These are phyloP conservation scores for Sordariomycetes sp. DNA, from an alignment of 2,329 filamentous ascomycete genomes.

Conservation along the genomic window DNA sequence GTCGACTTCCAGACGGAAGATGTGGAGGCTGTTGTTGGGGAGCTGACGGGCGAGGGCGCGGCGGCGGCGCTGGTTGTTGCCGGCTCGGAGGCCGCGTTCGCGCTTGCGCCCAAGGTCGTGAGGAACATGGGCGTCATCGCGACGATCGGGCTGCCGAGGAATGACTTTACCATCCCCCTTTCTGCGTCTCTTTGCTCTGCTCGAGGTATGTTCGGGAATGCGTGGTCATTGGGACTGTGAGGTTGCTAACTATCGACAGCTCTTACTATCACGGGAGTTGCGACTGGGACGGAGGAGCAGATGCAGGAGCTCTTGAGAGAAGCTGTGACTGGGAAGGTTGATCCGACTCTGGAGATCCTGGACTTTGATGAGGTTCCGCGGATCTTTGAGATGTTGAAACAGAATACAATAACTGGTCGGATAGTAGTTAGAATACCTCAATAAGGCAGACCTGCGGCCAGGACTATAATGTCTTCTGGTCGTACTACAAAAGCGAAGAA, in stretches of 20 bases:
- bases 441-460: not conserved
- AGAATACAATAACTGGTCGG: not conserved
- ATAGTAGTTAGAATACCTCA: conserved; percentile 1
- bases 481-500: too few species aligned
- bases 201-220: not conserved
- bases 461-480: too few species aligned
- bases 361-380: conserved; percentile 2
- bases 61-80: conserved; percentile 16
- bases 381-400: conserved; percentile 1
- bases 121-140: conserved; percentile 15
- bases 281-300: conserved; percentile 8
- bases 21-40: conserved; percentile 11
- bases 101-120: conserved; percentile 11
- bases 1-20: conserved; percentile 15
- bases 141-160: conserved; percentile 14
- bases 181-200: conserved; percentile 13
- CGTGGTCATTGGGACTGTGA: not conserved
- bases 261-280: conserved; percentile 8
- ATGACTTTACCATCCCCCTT: conserved; percentile 16
- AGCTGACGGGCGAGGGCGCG: conserved; percentile 15
- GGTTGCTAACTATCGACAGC: not conserved
- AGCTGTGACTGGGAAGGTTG: conserved; percentile 5
- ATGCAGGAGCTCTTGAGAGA: conserved; percentile 7
- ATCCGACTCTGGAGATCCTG: conserved; percentile 2
- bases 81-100: conserved; percentile 14